Evolutionary conservation across 371 early-diverging fungal genomes (phyloP).

Genomic region (Umbelopsis sp.): DNA sequence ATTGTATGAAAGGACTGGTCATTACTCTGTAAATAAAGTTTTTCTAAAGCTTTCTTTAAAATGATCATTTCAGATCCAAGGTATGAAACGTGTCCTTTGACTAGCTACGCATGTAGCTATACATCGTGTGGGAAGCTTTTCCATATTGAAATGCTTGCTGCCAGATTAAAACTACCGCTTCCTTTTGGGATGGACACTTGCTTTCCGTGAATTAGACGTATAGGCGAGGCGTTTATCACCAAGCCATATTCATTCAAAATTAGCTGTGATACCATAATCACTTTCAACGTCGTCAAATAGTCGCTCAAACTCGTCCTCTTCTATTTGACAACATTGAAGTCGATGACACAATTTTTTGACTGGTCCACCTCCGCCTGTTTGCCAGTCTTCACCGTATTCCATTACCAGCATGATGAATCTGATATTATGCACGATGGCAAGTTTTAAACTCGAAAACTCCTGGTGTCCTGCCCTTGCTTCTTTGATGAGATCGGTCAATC

Average conservation of each 20-base stretch:
- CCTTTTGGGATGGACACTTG: no score
- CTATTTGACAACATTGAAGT: background rate
- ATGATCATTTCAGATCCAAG: no score
- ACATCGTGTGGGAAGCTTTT: no score
- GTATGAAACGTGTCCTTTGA: no score
- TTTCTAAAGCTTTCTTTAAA: no score
- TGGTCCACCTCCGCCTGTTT: background rate
- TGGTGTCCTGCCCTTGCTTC: background rate
- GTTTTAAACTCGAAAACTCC: background rate
- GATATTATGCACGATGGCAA: background rate
- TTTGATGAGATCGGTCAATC: background rate
- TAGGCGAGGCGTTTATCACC: background rate
- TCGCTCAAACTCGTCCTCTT: background rate
- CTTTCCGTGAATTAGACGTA: no score
- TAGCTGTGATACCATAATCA: background rate
- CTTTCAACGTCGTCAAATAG: background rate
- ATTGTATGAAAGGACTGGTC: no score
- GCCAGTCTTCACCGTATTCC: background rate
- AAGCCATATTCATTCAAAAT: background rate
- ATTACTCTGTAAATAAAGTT: no score
- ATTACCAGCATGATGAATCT: background rate
- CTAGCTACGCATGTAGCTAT: no score
- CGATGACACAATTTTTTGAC: background rate
- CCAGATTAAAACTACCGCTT: no score
- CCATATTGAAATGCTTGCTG: no score